These are phyloP conservation scores for Beta macrorhiza DNA, from an alignment of 179 eudicot species.

Conservation along the genomic window DNA sequence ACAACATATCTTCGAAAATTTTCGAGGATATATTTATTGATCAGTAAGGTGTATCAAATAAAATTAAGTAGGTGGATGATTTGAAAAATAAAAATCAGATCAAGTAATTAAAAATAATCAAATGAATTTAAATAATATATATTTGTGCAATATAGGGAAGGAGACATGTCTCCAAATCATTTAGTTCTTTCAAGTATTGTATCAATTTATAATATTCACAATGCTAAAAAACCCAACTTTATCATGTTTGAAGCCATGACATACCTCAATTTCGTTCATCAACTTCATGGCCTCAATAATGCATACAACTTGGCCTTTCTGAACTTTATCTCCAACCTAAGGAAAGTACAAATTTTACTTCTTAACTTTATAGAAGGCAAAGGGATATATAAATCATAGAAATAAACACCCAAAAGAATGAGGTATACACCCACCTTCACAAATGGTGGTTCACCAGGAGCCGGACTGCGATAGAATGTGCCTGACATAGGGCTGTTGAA, in stretches of 20 bases:
- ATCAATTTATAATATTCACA: not conserved
- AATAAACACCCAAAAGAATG: constrained; percentile 2
- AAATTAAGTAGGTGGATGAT: too few species aligned
- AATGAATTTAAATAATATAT: too few species aligned
- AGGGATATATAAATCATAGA: not conserved
- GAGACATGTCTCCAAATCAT: too few species aligned
- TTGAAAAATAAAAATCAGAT: too few species aligned
- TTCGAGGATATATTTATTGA: not conserved
- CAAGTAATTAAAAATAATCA: too few species aligned
- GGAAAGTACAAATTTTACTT: not conserved
- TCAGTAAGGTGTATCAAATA: too few species aligned
- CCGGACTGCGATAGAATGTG: constrained; percentile 84
- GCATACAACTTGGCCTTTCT: constrained; percentile 93
- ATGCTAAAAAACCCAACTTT: not conserved
- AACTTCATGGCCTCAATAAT: constrained; percentile 98
- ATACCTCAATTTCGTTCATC: constrained; percentile 96
- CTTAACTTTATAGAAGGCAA: not conserved
- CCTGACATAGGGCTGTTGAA: constrained; percentile 94
- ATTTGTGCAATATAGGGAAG: too few species aligned
- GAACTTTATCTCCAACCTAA: constrained; percentile 90
- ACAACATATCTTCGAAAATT: not conserved
- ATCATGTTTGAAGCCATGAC: constrained; percentile 14
- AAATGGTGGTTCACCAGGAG: constrained; percentile 83
- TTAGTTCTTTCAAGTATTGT: not conserved
- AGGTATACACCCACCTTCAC: constrained; percentile 60